Conservation (phyloP, 768 basidiomycete species). For the Mrakia hoshinonis region DNA sequence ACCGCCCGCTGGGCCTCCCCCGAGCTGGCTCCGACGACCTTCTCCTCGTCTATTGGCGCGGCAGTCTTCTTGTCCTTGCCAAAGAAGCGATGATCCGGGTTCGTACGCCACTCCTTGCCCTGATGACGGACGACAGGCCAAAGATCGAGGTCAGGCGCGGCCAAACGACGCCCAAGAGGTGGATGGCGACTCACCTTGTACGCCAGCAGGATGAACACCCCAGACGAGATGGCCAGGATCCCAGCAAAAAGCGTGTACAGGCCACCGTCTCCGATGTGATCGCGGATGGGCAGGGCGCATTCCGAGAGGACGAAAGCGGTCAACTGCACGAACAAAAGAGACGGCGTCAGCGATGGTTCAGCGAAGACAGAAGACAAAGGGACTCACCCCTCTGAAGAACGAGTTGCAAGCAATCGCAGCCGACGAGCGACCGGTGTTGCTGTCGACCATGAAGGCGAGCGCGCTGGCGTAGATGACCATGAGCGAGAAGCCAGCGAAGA, state of each 20-base stretch:
- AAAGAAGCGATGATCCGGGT: conserved; percentile 4
- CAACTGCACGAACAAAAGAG: not conserved
- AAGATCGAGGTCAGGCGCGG: not conserved
- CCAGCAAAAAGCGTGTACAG: conserved; percentile 37
- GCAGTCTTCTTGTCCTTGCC: not conserved
- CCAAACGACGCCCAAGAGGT: too few relatives aligned
- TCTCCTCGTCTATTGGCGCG: not conserved
- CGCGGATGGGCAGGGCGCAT: conserved; percentile 40
- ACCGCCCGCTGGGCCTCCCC: not conserved
- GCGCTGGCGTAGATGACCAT: conserved; percentile 51
- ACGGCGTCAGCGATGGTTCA: conserved; percentile 13
- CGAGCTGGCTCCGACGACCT: not conserved
- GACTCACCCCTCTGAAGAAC: conserved; percentile 55
- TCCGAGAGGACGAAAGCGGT: conserved; percentile 17
- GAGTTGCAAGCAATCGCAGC: conserved; percentile 66
- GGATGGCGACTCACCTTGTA: conserved; percentile 22
- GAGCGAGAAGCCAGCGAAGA: conserved; percentile 62
- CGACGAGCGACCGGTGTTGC: conserved; percentile 70
- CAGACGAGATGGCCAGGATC: not conserved
- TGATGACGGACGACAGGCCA: not conserved
- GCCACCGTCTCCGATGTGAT: conserved; percentile 68
- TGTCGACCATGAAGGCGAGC: conserved; percentile 76
- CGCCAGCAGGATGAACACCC: conserved; percentile 6
- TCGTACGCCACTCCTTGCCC: not conserved
- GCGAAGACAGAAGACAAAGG: conserved; percentile 10